These are phyloP conservation scores for Sclerotinia subarctica DNA, from an alignment of 2,329 filamentous ascomycete genomes.

Conservation along the genomic window DNA sequence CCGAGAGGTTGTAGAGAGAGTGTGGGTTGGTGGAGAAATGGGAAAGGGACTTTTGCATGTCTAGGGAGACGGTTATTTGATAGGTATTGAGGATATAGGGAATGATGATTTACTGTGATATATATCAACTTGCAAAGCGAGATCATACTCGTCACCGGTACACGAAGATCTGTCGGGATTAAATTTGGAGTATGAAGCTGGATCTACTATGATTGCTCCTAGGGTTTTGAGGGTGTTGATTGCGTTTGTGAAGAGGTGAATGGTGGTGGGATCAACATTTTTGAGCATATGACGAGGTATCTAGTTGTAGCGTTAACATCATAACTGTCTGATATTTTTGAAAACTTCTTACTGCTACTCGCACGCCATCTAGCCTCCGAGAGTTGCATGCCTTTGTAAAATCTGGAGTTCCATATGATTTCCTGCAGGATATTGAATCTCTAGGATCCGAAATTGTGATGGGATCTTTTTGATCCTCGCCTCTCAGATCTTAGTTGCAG, in stretches of 20 bases:
- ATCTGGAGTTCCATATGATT: neutral
- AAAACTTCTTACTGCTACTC: conserved; percentile 7
- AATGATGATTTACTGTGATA: conserved; percentile 10
- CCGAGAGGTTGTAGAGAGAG: neutral
- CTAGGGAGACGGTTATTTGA: neutral
- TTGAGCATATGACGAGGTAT: conserved; percentile 12
- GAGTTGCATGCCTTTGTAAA: neutral
- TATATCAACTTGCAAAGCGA: conserved; percentile 2
- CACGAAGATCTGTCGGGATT: conserved; percentile 44
- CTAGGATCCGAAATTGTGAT: conserved; percentile 4
- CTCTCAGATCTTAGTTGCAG: neutral
- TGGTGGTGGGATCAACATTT: neutral
- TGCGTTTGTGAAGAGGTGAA: neutral
- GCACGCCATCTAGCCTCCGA: neutral
- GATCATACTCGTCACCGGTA: conserved; percentile 5
- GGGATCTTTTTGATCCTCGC: conserved; percentile 9
- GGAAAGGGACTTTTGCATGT: conserved; percentile 1
- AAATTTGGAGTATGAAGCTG: conserved; percentile 53
- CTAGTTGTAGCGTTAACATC: neutral
- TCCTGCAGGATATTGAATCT: neutral
- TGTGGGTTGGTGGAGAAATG: conserved; percentile 15
- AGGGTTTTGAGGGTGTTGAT: conserved; percentile 1
- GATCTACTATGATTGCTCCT: conserved; percentile 57
- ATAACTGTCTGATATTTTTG: neutral
- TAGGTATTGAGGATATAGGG: neutral